Evolutionary conservation across 805 yeast species (phyloP), one percentile per base, ranked within the genome.

Genomic region (Candida jianshihensis): DNA sequence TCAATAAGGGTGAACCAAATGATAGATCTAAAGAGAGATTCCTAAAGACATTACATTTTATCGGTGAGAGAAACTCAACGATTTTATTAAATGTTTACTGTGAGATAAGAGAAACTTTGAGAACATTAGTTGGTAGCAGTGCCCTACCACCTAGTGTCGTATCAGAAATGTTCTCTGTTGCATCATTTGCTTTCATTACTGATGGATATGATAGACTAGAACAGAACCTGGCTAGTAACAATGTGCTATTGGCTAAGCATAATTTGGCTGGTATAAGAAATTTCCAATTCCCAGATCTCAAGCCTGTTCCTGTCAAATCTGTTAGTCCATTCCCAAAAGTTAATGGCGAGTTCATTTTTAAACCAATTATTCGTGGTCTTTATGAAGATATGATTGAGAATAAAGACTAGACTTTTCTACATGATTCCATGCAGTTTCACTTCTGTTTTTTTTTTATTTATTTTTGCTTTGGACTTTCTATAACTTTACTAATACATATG

Each of bases 1-100:
- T 65, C 41, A 55, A 49, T 20, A 44, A 55, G 17, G 51, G 55
- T 3, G 41, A 54, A 1, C 50, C 65, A 3, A 66, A 62, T 43
- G 68, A 65, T 29, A 56, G 56, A 19, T 41, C 61, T 6, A 60
- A 53, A 31, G 34, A 58, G 7, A 56, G 66, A 14, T 62, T 57
- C 42, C 48, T 62, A 7, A 44, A 56, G 6, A 36, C 63, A 6
- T 34, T 63, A 43, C 52, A 53, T 37, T 49, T 54, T 30, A 40
- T 64, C 22, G 48, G 60, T 7, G 45, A 49, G n/a, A 49, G 44
- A 22, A 58, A 54, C 26, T 66, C 66, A n/a, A 27, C 33, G 10
- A 39, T 59, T 26, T 47, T 63, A 22, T 54, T 64, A 45, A 56
- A 49, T 24, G 42, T 59, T 21, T 64, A 61, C 35, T 46, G 45